Evolutionary conservation across 495 filamentous ascomycete genomes (phyloP).

Genomic region (Penicillium steckii): DNA sequence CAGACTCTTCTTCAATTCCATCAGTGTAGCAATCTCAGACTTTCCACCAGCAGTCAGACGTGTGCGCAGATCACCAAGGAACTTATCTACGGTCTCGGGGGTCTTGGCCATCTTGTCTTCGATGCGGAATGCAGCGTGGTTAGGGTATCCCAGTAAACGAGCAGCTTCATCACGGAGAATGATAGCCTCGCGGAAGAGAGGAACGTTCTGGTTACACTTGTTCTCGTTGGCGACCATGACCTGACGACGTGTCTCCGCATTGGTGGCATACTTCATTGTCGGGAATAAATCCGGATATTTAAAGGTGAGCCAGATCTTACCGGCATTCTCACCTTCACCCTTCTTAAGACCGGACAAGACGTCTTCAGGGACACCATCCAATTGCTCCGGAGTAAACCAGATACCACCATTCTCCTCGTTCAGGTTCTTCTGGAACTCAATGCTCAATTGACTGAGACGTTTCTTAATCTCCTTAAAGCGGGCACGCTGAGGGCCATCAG

Average conservation of each 20-base stretch:
- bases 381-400: constrained; percentile 61
- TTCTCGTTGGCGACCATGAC: constrained; percentile 67
- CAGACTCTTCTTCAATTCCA: constrained; percentile 70
- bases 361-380: constrained; percentile 64
- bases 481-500: constrained; percentile 59
- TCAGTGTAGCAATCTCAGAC: constrained; percentile 71
- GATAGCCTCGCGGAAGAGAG: constrained; percentile 84
- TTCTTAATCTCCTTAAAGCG: constrained; percentile 76
- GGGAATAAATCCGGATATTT: constrained; percentile 71
- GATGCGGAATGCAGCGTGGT: constrained; percentile 87
- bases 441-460: constrained; percentile 61
- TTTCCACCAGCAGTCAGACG: constrained; percentile 73
- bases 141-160: constrained; percentile 83
- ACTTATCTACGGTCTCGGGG: constrained; percentile 78
- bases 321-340: constrained; percentile 66
- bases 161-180: constrained; percentile 90
- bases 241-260: constrained; percentile 54
- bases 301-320: constrained; percentile 64
- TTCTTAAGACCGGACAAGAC: constrained; percentile 63
- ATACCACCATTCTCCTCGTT: constrained; percentile 68
- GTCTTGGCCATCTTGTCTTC: constrained; percentile 99
- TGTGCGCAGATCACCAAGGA: constrained; percentile 75
- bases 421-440: constrained; percentile 66
- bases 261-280: constrained; percentile 61
- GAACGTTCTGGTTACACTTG: constrained; percentile 82